Base-by-base conservation (phyloP, 1,284 basidiomycete species). In the Pseudozyma hubeiensis region DNA sequence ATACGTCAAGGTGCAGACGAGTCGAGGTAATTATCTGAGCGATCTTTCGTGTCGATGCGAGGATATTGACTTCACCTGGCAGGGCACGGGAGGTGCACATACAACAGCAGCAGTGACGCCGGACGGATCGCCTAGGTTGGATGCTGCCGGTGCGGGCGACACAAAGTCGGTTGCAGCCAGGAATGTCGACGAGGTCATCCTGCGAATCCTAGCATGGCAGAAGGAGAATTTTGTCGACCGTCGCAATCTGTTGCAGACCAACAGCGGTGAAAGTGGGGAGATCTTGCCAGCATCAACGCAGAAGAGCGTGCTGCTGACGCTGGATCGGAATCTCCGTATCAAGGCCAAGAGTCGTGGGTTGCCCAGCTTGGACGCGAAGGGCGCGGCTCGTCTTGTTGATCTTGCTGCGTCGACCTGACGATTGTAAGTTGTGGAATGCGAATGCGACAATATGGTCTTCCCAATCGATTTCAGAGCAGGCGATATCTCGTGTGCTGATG, bases 111-210 rank as follows among this genome's bases (percentile, higher is more conserved):
- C 13, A 30, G 17, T 14, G 19, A 47, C 43, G 9, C 31, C 41
- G 30, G 48, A 56, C 11, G 54, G 45, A 7, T 53, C 58, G 31
- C 53, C 58, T 1, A n/a, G 46, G n/a, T 41, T 67, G 7, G 64
- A 67, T 7, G 53, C 64, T 9, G 44, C 40, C 1, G 37, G 34
- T 13, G 46, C 30, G 17, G 41, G 35, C 3, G 64, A 73, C 6
- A 56, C 52, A 29, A 72, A 61, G 60, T 87, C 87, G 85, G 75
- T 80, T 24, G 60, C 77, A 7, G 92, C 92, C 51, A 88, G 91
- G 35, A 93, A 89, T 66, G 94, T 97, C 91, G 96, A 99, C 84
- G 95, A 98, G 82, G 88, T 97, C 53, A 97, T 98, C 68, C 88
- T 99, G 44, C 91, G 92, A 78, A 92, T 94, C 19, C 93, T 93